Evolutionary conservation across 1,284 basidiomycete genomes (phyloP).

Genomic region (Apiotrichum sp.): DNA sequence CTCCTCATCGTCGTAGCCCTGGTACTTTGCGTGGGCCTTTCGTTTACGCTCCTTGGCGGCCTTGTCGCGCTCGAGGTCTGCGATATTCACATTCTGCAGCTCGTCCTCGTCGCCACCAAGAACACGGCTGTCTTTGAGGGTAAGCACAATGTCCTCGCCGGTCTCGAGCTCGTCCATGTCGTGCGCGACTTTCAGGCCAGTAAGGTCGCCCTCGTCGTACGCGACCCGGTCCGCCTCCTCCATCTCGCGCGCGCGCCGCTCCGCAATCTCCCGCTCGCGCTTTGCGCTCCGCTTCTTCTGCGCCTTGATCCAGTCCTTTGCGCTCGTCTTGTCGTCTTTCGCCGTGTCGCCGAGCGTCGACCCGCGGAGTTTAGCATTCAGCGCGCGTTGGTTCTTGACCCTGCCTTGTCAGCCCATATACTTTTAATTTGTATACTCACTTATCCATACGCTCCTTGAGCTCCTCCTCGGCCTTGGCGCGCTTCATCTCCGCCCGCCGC

Average conservation of each 20-base stretch:
- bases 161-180: constrained; percentile 85
- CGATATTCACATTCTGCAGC: constrained; percentile 87
- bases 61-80: constrained; percentile 71
- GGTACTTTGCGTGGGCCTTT: constrained; percentile 76
- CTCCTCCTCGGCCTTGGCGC: constrained; percentile 67
- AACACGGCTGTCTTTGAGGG: constrained; percentile 88
- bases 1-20: constrained; percentile 94
- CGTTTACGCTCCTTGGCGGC: constrained; percentile 65
- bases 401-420: neutral
- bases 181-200: constrained; percentile 91
- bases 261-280: constrained; percentile 65
- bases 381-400: constrained; percentile 51
- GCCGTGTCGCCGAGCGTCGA: constrained; percentile 76
- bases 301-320: constrained; percentile 81
- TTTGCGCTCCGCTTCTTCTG: constrained; percentile 82
- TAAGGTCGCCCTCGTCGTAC: constrained; percentile 75
- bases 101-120: constrained; percentile 98
- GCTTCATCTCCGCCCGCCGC: constrained; percentile 61
- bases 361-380: constrained; percentile 82
- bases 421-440: constrained; percentile 55
- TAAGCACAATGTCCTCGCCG: constrained; percentile 91
- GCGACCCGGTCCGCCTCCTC: constrained; percentile 72
- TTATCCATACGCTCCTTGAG: constrained; percentile 76
- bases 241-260: constrained; percentile 67
- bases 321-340: constrained; percentile 54